These are phyloP conservation scores for Phanerochaete carnosa DNA, from an alignment of 768 basidiomycete genomes.

Conservation along the genomic window DNA sequence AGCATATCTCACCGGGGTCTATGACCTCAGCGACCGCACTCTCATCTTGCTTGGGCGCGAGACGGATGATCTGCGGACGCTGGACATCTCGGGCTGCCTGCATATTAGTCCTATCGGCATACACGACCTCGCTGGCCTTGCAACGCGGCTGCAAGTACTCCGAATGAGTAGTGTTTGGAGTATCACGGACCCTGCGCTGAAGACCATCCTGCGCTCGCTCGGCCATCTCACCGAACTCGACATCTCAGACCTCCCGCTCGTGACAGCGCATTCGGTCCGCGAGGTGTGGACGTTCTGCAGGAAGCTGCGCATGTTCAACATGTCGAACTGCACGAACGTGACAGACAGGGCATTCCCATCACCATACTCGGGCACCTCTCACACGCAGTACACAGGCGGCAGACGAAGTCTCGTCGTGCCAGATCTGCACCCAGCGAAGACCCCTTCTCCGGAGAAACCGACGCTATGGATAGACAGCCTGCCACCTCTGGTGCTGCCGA, in stretches of 20 bases:
- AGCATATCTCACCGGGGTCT: conserved; percentile 64
- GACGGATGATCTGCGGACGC: conserved; percentile 65
- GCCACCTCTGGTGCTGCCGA: conserved; percentile 58
- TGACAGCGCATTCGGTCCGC: conserved; percentile 68
- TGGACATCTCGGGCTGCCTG: conserved; percentile 75
- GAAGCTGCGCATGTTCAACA: conserved; percentile 68
- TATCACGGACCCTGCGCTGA: conserved; percentile 62
- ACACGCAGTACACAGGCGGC: background rate
- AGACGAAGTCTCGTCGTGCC: background rate
- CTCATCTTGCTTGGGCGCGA: conserved; percentile 58
- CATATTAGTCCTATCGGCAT: conserved; percentile 78
- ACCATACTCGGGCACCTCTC: background rate
- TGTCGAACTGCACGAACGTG: conserved; percentile 74
- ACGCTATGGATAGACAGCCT: conserved; percentile 51
- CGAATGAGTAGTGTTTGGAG: conserved; percentile 66
- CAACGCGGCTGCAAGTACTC: conserved; percentile 68
- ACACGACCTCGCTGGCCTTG: conserved; percentile 64
- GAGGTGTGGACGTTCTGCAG: conserved; percentile 83
- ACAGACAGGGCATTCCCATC: conserved; percentile 78
- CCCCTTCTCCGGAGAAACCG: background rate
- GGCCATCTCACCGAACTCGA: conserved; percentile 82
- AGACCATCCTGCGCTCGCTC: conserved; percentile 70
- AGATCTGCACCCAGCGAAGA: background rate
- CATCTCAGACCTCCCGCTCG: conserved; percentile 59
- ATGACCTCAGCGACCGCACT: conserved; percentile 65